Evolutionary conservation across 2,329 filamentous ascomycete genomes (phyloP).

Genomic region (Tolypocladium amazonense): DNA sequence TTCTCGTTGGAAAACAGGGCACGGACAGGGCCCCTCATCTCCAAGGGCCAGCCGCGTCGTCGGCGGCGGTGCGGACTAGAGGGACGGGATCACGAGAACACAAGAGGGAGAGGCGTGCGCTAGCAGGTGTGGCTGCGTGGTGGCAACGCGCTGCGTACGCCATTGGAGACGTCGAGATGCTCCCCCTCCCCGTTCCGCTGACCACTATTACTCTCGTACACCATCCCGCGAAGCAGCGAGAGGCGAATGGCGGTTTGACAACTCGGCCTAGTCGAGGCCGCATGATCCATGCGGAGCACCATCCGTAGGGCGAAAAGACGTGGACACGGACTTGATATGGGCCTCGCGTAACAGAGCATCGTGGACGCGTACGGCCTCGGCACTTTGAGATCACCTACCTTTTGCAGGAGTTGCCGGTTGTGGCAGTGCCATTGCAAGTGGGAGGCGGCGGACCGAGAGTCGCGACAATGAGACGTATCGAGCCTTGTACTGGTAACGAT

Average conservation of each 20-base stretch:
- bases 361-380: background rate
- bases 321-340: background rate
- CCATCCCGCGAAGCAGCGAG: background rate
- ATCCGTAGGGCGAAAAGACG: background rate
- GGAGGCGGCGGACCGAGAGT: background rate
- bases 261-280: background rate
- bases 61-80: background rate
- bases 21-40: background rate
- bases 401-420: background rate
- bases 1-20: background rate
- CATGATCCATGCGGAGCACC: background rate
- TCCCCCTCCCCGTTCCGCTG: background rate
- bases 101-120: background rate
- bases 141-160: slow-evolving; percentile 2
- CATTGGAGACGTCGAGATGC: background rate
- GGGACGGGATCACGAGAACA: background rate
- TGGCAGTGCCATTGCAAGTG: background rate
- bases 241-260: background rate
- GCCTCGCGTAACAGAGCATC: background rate
- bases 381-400: background rate
- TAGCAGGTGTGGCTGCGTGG: slow-evolving; percentile 3
- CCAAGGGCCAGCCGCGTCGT: background rate
- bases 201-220: background rate
- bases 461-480: background rate
- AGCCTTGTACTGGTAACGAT: too few relatives aligned